phyloP scores from a whole-genome alignment of 2,329 filamentous ascomycete genomes.

The Hypoxylon sp. region DNA sequence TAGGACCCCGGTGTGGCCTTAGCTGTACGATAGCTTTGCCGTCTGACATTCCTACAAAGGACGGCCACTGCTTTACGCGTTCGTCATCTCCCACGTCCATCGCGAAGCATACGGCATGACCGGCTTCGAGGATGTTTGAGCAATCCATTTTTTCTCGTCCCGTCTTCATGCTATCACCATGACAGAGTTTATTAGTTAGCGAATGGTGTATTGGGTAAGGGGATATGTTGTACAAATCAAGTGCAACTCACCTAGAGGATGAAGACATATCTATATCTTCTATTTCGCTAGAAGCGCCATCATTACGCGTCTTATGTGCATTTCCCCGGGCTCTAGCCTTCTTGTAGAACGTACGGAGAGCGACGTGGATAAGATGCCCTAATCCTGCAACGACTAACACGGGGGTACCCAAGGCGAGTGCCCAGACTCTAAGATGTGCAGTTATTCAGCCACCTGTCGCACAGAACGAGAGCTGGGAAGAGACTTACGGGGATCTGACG shows the following conservation, averaged over 20 bases:
- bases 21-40: slow-evolving; percentile 46
- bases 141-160: slow-evolving; percentile 27
- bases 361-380: slow-evolving; percentile 60
- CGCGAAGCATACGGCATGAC: slow-evolving; percentile 39
- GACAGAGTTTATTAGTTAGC: not conserved
- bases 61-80: slow-evolving; percentile 46
- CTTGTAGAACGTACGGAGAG: slow-evolving; percentile 45
- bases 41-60: slow-evolving; percentile 43
- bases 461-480: slow-evolving; percentile 15
- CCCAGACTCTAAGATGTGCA: slow-evolving; percentile 60
- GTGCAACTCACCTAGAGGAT: slow-evolving; percentile 30
- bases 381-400: slow-evolving; percentile 71
- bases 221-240: not conserved
- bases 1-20: slow-evolving; percentile 25
- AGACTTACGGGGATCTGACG: slow-evolving; percentile 66
- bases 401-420: slow-evolving; percentile 71
- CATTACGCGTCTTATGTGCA: slow-evolving; percentile 4
- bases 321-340: slow-evolving; percentile 39
- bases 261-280: not conserved
- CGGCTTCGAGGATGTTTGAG: slow-evolving; percentile 22
- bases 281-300: slow-evolving; percentile 15
- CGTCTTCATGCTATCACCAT: slow-evolving; percentile 35
- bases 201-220: not conserved
- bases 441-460: slow-evolving; percentile 1
- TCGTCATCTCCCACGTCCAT: slow-evolving; percentile 49